phyloP scores from a whole-genome alignment of 176 grass and related monocot genomes.

The Oryza nivara region DNA sequence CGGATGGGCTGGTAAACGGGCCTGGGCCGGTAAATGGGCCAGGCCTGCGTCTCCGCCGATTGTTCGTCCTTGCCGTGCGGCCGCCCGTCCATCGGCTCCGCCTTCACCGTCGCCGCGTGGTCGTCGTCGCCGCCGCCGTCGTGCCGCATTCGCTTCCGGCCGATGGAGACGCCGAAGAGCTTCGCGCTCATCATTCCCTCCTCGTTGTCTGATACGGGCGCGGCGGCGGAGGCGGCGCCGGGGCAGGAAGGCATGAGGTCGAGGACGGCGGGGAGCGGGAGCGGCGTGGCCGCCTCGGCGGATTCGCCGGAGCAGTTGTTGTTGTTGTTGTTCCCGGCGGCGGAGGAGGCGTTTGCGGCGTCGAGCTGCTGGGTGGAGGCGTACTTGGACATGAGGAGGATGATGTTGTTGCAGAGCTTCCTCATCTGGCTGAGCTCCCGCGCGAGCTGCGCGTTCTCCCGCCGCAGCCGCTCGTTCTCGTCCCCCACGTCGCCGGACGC shows the following conservation, averaged over 20 bases:
- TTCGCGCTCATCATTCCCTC: constrained; percentile 46
- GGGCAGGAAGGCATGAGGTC: constrained; percentile 60
- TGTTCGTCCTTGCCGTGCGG: background rate
- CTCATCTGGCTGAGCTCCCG: constrained; percentile 81
- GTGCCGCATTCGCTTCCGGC: constrained; percentile 54
- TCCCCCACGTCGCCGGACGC: constrained; percentile 48
- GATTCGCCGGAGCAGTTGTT: constrained; percentile 49
- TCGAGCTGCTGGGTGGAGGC: constrained; percentile 44
- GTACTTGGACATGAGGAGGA: constrained; percentile 82
- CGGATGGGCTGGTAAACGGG: constrained; percentile 53
- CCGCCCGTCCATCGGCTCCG: background rate
- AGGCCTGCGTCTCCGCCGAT: constrained; percentile 17
- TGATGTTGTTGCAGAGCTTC: constrained; percentile 86
- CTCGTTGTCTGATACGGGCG: background rate
- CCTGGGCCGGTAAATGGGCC: constrained; percentile 69
- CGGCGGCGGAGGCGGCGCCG: background rate
- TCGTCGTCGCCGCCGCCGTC: constrained; percentile 1
- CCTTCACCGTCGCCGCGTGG: constrained; percentile 38
- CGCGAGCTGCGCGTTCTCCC: constrained; percentile 67
- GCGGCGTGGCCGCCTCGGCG: constrained; percentile 17
- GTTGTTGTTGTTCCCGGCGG: background rate
- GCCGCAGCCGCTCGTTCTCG: constrained; percentile 66
- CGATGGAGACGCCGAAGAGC: constrained; percentile 80
- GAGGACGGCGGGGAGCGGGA: constrained; percentile 33
- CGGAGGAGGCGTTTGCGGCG: background rate